Evolutionary conservation across 2,329 filamentous ascomycete genomes (phyloP), one percentile per base, ranked within the genome.

Genomic region (Fusarium dlaminii): DNA sequence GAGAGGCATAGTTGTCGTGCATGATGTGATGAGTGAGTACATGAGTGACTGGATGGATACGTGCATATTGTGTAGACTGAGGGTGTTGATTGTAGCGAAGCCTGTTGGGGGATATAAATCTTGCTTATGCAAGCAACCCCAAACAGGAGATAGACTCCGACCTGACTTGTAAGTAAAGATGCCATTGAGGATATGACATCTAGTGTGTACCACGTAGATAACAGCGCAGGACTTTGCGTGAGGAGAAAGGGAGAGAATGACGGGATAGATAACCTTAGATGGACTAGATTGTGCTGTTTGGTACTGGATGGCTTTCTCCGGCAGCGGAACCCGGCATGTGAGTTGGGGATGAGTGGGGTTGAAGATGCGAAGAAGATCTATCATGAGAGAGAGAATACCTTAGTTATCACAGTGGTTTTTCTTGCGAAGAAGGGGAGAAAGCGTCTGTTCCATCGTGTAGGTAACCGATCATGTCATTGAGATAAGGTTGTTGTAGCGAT

Each of bases 311-410:
- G 52, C 20, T 40, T 45, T 37, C 52, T 48, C 54, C 70, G 70
- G 67, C 52, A 71, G 52, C 56, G 49, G 52, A 61, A 67, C 61
- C 45, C 67, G 68, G 67, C 67, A 71, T 55, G 49, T 70, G 48
- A 55, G 40, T 52, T 49, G 39, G 37, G 24, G 29, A 36, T 46
- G 48, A 17, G 68, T 60, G 61, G 61, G 40, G 58, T 57, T 42
- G 29, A 39, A 24, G 32, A 48, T 29, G 37, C n/a, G 55, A 67
- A 30, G 55, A 67, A 57, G 57, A 55, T 72, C 57, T 63, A 37
- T 39, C 17, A 46, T 60, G 54, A 22, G 42, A 69, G 54, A 22
- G 42, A 69, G 29, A 63, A 40, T 22, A 42, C 32, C 17, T 45
- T 40, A 27, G 24, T 39, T 39, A 46, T 46, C 65, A 48, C 17